Base-by-base conservation (phyloP, 257 asterid genomes). In the Ajuga chamaepitys region DNA sequence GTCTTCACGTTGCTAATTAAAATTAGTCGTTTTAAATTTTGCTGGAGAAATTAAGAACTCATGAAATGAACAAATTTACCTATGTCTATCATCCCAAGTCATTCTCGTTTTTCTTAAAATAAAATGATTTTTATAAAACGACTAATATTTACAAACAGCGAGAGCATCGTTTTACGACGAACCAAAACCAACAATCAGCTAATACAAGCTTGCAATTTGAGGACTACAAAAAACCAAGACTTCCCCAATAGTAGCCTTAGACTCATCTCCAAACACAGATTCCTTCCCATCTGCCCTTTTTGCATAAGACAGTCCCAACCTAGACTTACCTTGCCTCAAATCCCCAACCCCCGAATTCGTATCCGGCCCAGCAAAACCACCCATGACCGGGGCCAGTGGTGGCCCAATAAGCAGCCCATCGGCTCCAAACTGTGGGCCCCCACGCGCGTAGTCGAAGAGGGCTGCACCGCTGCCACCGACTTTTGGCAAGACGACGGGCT, bases 391-490 rank as follows among this genome's bases (percentile, higher is more conserved):
- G 0, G 97, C 88, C 34, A 92, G 62, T 4, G 97, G 98, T 6
- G 97, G 94, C 64, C 97, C 98, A 7, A 92, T 82, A 34, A 89
- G 84, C 64, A 89, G 75, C 21, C 97, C 97, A 28, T 92, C 95
- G 6, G 96, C 98, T 28, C 98, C 97, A 35, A 89, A 92, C 46
- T 92, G 96, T 0, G 97, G 98, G 14, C 98, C 98, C 1, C 97
- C 97, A 25, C 97, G 83, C 2, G 95, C 98, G 14, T 89, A 92
- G 62, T 92, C 96, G 66, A 92, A 88, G 35, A 92, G 85, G 51
- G 97, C 95, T 3, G 97, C 98, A 0, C 98, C 97, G 34, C 96
- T 92, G 34, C 97, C 98, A 17, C 97, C 97, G 37, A 92, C 91
- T 74, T 92, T 85, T 0, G 97, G 89, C 69, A 87, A 62, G 40